Base-by-base conservation (phyloP, 2,329 filamentous ascomycete species). In the Macrophomina pseudophaseolina region DNA sequence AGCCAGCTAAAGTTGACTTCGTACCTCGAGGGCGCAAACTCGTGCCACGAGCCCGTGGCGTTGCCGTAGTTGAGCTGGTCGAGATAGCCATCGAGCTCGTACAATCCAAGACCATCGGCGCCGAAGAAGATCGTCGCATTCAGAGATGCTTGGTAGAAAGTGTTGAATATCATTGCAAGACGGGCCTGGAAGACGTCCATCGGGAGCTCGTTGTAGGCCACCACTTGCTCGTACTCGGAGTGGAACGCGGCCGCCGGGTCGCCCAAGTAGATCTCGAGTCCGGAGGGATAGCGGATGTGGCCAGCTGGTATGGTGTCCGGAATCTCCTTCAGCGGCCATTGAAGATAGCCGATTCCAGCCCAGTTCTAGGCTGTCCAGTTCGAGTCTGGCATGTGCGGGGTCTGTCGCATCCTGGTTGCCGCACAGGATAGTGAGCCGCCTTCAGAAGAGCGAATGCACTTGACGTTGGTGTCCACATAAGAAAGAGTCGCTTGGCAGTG, bases 111-210 rank as follows among this genome's bases (percentile, higher is more conserved):
- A 5, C 35, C 48, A 6, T 48, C 30, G 9, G 49, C 53, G 9
- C 48, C 67, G 32, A 68, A n/a, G 23, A 49, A 66, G n/a, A 32
- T 63, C 12, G 16, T 52, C 7, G 49, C 48, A 9, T 68, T 60
- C 3, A 68, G 44, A 11, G 28, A 42, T 1, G 64, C 64, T 0
- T 33, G 64, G 11, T 28, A 51, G 64, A 65, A 69, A 0, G 70
- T 70, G 58, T 71, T 70, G 42, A 71, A 38, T 1, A 70, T 35
- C 32, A 68, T 51, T 4, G 66, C 49, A 1, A 71, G 66, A 12
- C 68, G 67, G 4, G 49, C 51, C 18, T 58, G 32, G 40, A 68
- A 66, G 1, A 59, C 23, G 4, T 18, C 49, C n/a, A 64, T 12
- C 2, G 64, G 49, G 6, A 68, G 2, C 2, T 32, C 32, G 2